Base-by-base conservation (phyloP, 495 filamentous ascomycete species). In the Bryoglossum gracile region DNA sequence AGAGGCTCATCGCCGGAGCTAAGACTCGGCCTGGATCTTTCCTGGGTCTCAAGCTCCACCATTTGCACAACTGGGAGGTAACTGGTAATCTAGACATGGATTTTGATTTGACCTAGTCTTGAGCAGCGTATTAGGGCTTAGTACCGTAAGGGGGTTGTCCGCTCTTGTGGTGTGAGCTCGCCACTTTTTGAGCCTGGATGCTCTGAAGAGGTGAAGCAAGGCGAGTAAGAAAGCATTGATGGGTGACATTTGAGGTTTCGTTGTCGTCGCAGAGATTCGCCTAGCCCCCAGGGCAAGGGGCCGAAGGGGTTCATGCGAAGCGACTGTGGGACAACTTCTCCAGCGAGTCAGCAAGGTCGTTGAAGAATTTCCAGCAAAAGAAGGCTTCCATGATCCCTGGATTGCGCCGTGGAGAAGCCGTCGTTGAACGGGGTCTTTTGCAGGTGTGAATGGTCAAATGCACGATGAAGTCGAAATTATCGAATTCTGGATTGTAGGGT, bases 241-340 rank as follows among this genome's bases (percentile, higher is more conserved):
- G 50, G 54, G 40, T 48, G 41, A 56, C 36, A 43, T 16, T 41
- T 19, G 42, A 39, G 53, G 57, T 59, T 59, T 59, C 57, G 57
- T 23, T 45, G 50, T 46, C 45, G 57, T 59, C 53, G 53, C 53
- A 56, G 53, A 54, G 11, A 1, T 26, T 59, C 57, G 57, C 57
- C 54, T 53, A 54, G 21, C 43, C 32, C 56, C 56, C 44, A 28
- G 45, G 43, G 42, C 8, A 22, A 40, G 21, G 44, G 49, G 45
- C 18, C 30, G 18, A 14, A 23, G 24, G 23, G 41, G 34, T 34
- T 48, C 43, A 48, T 51, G 48, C 54, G 28, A 33, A 21, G 30
- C 11, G 19, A 36, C 17, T 9, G 23, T 13, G 30, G 25, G n/a
- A n/a, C n/a, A n/a, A n/a, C n/a, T n/a, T n/a, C n/a, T n/a, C n/a